Base-by-base conservation (phyloP, 129 eudicot genomes). In the Tanacetum coccineum region DNA sequence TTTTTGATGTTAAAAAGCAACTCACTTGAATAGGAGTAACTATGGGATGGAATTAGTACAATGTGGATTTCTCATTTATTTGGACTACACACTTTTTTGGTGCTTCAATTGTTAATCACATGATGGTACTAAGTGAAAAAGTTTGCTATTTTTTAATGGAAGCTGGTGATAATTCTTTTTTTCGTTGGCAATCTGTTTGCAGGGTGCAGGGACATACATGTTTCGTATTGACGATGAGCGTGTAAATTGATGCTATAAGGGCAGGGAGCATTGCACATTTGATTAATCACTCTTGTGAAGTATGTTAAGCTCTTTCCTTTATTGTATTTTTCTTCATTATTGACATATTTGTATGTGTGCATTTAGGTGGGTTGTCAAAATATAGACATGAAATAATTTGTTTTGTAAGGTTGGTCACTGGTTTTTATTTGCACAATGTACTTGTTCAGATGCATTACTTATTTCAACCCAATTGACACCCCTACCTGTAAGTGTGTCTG, bases 151-250 rank as follows among this genome's bases (percentile, higher is more conserved):
- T 64, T 12, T 11, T 4, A 30, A 30, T 6, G 39, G 39, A 5
- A 30, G 39, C 39, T 5, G 39, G 8, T 30, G 39, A 30, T 7
- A 30, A 28, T 28, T 25, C 28, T 28, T 30, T 26, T 22, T 80
- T 56, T 25, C 55, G n/a, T 67, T 40, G 42, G 30, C 18, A 30
- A 36, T 82, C 21, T 62, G 12, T 50, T 53, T 80, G 81, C 89
- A 93, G 99, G 99, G 99, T 53, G 99, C 99, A 47, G 99, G 99
- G 73, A 93, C 99, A 44, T 93, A 93, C 70, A 89, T 93, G 96
- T 93, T 93, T 56, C 81, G 99, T 49, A 86, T 93, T 45, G 96
- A 89, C 64, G 96, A 93, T 77, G 90, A 93, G 47, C 95, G 96
- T 67, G 99, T 93, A 58, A n/a, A 86, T 93, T 66, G 99, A 93